phyloP scores from a whole-genome alignment of 257 asterid species.

The Datura wrightii region DNA sequence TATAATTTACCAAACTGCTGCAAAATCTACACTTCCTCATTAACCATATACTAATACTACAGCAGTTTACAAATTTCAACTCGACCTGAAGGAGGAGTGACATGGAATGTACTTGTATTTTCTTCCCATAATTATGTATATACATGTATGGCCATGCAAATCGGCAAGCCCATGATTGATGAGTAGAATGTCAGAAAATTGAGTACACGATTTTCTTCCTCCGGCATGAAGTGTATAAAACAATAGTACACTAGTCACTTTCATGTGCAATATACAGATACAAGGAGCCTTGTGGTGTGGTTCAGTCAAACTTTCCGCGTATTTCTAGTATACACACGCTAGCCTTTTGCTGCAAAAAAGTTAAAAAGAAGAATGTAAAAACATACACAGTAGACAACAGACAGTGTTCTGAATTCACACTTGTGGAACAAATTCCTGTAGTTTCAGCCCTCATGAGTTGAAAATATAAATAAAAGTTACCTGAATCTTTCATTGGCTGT shows the following conservation, averaged over 20 bases:
- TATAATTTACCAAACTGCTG: background rate
- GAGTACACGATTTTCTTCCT: background rate
- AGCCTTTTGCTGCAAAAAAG: background rate
- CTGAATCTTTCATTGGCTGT: background rate
- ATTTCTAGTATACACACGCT: background rate
- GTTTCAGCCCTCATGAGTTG: background rate
- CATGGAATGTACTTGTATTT: background rate
- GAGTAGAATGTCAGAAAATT: background rate
- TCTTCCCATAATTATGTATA: background rate
- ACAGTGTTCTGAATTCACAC: background rate
- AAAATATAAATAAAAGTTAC: background rate
- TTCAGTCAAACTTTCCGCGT: conserved; percentile 10
- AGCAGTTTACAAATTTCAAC: conserved; percentile 29
- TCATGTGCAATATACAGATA: background rate
- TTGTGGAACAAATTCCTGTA: background rate
- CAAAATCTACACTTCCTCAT: background rate
- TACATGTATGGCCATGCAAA: background rate
- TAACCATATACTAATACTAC: background rate
- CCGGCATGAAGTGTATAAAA: background rate
- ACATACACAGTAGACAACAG: background rate
- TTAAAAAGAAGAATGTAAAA: background rate
- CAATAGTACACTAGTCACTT: background rate
- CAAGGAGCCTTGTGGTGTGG: background rate
- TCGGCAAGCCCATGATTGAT: background rate
- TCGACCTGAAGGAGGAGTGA: background rate